Evolutionary conservation across 345 rosid genomes (phyloP).

Genomic region (Populus alba): DNA sequence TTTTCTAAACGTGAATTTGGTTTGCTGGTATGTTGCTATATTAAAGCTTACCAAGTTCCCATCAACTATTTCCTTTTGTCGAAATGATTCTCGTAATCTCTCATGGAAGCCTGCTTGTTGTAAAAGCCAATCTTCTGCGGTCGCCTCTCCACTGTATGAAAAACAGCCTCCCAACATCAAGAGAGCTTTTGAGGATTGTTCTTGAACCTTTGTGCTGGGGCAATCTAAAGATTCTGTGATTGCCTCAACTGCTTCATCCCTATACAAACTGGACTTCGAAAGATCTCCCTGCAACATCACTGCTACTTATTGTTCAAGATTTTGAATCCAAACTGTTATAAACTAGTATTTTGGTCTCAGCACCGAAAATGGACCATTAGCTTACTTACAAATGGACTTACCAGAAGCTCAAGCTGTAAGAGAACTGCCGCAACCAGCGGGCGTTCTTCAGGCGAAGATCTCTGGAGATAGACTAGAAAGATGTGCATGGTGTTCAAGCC

Average conservation of each 20-base stretch:
- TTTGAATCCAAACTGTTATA: slow-evolving; percentile 2
- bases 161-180: slow-evolving; percentile 49
- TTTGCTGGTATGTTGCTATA: neutral
- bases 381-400: slow-evolving; percentile 16
- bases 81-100: slow-evolving; percentile 19
- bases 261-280: slow-evolving; percentile 42
- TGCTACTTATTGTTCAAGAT: slow-evolving; percentile 23
- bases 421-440: slow-evolving; percentile 53
- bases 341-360: neutral
- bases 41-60: slow-evolving; percentile 33
- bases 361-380: neutral
- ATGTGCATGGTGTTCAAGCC: slow-evolving; percentile 57
- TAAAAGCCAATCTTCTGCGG: slow-evolving; percentile 43
- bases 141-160: slow-evolving; percentile 32
- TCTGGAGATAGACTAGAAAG: slow-evolving; percentile 45
- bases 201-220: slow-evolving; percentile 39
- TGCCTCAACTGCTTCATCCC: slow-evolving; percentile 64
- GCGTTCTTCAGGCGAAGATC: slow-evolving; percentile 44
- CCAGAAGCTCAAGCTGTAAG: slow-evolving; percentile 65
- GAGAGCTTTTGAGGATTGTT: slow-evolving; percentile 52
- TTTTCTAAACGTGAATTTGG: neutral
- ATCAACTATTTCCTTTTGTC: slow-evolving; percentile 10
- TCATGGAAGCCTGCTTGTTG: slow-evolving; percentile 34
- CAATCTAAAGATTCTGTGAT: slow-evolving; percentile 43
- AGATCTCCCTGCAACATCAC: slow-evolving; percentile 55